Percentiles rank a stretch among this genome's conserved stretches.
These are phyloP conservation scores for Boletus rufocinnamomeus DNA, from an alignment of 768 basidiomycete species.

Conservation along the genomic window DNA sequence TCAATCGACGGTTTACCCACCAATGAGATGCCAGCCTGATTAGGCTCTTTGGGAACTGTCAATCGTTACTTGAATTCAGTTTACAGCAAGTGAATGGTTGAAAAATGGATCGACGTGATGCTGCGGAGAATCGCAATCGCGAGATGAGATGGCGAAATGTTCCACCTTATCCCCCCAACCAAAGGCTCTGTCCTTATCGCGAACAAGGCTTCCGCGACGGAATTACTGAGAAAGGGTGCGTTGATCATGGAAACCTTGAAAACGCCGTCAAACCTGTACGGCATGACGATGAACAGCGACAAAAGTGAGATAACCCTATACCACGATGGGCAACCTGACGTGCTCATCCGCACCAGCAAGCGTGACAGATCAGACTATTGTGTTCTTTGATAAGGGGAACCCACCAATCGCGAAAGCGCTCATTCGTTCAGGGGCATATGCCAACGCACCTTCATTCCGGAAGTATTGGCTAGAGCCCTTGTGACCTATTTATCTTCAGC, in stretches of 20 bases:
- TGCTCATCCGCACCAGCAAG: background rate
- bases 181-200: slow-evolving; percentile 26
- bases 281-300: background rate
- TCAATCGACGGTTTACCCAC: slow-evolving; percentile 3
- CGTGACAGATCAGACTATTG: slow-evolving; percentile 3
- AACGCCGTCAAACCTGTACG: background rate
- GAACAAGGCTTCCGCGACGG: slow-evolving; percentile 5
- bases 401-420: slow-evolving; percentile 31
- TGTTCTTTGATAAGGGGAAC: slow-evolving; percentile 11
- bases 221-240: background rate
- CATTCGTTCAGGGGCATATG: slow-evolving; percentile 10
- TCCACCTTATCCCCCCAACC: slow-evolving; percentile 25
- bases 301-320: slow-evolving; percentile 1
- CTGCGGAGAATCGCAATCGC: slow-evolving; percentile 14
- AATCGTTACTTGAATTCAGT: background rate
- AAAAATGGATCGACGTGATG: slow-evolving; percentile 15
- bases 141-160: slow-evolving; percentile 6
- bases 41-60: slow-evolving; percentile 13
- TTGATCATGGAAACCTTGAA: slow-evolving; percentile 1
- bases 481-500: slow-evolving; percentile 17
- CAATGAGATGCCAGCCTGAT: slow-evolving; percentile 11
- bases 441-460: slow-evolving; percentile 17
- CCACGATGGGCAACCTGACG: slow-evolving; percentile 3
- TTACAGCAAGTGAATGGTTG: slow-evolving; percentile 4
- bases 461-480: slow-evolving; percentile 10